Evolutionary conservation across 768 basidiomycete genomes (phyloP).

Genomic region (Boletus reticulatus): DNA sequence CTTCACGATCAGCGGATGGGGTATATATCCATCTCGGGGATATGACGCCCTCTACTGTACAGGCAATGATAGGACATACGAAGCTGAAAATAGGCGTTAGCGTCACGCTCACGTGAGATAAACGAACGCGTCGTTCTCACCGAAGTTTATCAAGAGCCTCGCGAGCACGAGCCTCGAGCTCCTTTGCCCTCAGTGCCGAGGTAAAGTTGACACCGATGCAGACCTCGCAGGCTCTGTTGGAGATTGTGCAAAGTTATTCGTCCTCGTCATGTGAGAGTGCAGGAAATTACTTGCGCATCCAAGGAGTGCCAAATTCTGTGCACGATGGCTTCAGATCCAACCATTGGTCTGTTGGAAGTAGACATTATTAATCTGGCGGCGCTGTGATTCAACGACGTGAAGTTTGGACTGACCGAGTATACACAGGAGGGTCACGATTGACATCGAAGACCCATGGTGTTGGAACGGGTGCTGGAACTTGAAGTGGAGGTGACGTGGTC

Average conservation of each 20-base stretch:
- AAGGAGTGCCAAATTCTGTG: constrained; percentile 9
- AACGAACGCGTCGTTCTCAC: neutral
- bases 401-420: constrained; percentile 14
- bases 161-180: constrained; percentile 6
- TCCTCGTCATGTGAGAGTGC: neutral
- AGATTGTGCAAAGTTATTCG: neutral
- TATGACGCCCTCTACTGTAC: constrained; percentile 4
- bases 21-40: constrained; percentile 22
- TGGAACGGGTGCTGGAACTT: neutral
- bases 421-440: constrained; percentile 8
- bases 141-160: constrained; percentile 19
- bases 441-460: constrained; percentile 8
- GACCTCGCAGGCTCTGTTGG: constrained; percentile 13
- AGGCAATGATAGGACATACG: constrained; percentile 19
- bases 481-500: neutral
- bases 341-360: constrained; percentile 2
- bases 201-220: constrained; percentile 17
- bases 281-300: constrained; percentile 10
- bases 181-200: constrained; percentile 5
- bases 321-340: constrained; percentile 15
- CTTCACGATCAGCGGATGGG: constrained; percentile 20
- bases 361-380: neutral
- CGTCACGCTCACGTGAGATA: too few relatives aligned
- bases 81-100: constrained; percentile 4
- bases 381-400: too few relatives aligned